These are phyloP conservation scores for Emericellopsis terricola DNA, from an alignment of 495 filamentous ascomycete species.

Conservation along the genomic window DNA sequence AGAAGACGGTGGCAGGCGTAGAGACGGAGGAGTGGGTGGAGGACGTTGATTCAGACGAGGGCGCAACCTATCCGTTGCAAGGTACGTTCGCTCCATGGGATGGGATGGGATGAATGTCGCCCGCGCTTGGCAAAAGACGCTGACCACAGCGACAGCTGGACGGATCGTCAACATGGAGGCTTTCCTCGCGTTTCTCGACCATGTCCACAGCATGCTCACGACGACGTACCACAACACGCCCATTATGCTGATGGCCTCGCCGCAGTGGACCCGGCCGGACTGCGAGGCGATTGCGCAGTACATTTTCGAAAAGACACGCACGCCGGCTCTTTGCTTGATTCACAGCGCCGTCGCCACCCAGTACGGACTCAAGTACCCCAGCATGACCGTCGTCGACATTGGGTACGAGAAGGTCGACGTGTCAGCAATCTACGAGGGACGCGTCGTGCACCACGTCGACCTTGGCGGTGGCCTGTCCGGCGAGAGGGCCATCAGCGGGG, in stretches of 20 bases:
- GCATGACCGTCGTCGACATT: constrained; percentile 72
- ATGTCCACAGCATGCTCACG: constrained; percentile 73
- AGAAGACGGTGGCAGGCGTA: constrained; percentile 22
- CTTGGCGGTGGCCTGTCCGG: constrained; percentile 34
- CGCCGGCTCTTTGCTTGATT: constrained; percentile 71
- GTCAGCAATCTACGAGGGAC: constrained; percentile 66
- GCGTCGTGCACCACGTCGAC: constrained; percentile 28
- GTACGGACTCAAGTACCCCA: constrained; percentile 63
- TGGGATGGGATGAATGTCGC: not conserved
- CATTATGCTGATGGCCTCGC: constrained; percentile 71
- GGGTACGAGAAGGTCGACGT: constrained; percentile 83
- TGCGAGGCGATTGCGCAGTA: constrained; percentile 73
- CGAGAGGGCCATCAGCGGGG: constrained; percentile 53
- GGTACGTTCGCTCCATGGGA: constrained; percentile 12
- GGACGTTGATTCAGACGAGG: constrained; percentile 71
- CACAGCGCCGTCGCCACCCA: constrained; percentile 67
- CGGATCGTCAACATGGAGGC: constrained; percentile 74
- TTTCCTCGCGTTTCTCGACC: constrained; percentile 76
- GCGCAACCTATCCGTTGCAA: constrained; percentile 71
- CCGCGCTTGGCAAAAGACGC: no score
- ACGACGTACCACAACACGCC: constrained; percentile 82
- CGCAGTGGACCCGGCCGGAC: constrained; percentile 70
- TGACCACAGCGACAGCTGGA: no score
- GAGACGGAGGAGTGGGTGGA: constrained; percentile 53
- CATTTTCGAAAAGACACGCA: constrained; percentile 93